Base-by-base conservation (phyloP, 208 protist genomes). In the Angomonas desouzai region DNA sequence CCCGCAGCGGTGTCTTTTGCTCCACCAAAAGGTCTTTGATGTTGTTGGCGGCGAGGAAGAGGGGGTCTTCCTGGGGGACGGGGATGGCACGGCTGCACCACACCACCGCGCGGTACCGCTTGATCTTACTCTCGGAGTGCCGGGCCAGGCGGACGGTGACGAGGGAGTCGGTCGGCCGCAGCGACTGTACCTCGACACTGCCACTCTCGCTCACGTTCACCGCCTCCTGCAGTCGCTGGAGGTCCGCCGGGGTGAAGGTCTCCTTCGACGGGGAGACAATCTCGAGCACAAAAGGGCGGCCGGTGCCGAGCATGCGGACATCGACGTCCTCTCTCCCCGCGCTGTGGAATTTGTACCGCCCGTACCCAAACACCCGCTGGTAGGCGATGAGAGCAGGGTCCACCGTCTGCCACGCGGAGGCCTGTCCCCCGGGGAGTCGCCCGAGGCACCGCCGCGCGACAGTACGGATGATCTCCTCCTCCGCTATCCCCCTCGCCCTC, bases 311-410 rank as follows among this genome's bases (percentile, higher is more conserved):
- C 96, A 98, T 98, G 43, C 96, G 85, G 48, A 98, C 96, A 70
- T 98, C 94, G 55, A 97, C 80, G 66, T 98, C 96, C 73, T 98
- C 94, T 49, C 96, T 83, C 11, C 96, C 96, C 29, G 93, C 84
- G 59, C 91, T 96, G 71, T 96, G 86, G 66, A 97, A 97, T 70
- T 92, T 92, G 79, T 93, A 96, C 36, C 83, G 70, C 36, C 77
- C 85, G 62, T 84, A 89, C 34, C 89, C 89, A 48, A 87, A 88
- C 36, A 92, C 84, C 20, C 77, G 36, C 49, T 83, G 36, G n/a
- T 68, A 72, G 30, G 66, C 67, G n/a, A 62, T 72, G 34, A 68
- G 51, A 1, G 55, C 61, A 43, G 47, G 66, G 45, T 66, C 71
- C 20, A 75, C 77, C 27, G 66, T 34, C 67, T 78, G 72, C 66